Evolutionary conservation across 495 filamentous ascomycete genomes (phyloP), one percentile per base, ranked within the genome.

Genomic region (Mytilinidion resinicola): DNA sequence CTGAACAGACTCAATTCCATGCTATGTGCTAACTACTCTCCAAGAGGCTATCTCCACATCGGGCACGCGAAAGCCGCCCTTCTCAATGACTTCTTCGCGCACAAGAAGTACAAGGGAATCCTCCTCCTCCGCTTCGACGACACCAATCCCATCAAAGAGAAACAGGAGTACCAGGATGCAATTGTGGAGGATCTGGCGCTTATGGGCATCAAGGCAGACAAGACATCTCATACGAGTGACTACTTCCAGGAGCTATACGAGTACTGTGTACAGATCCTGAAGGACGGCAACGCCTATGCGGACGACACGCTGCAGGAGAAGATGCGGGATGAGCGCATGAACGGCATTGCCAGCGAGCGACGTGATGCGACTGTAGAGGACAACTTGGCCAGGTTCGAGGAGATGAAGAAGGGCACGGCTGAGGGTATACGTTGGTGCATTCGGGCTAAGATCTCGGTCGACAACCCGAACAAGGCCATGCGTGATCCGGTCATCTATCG

Each of bases 401-500:
- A 89, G 73, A 96, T 96, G 91, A 91, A 90, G 77, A 78, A 80
- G 41, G 88, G 85, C 44, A 85, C 83, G 9, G 77, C 83, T 51
- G 84, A 91, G 67, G 91, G 91, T 43, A 68, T 82, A 34, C 82
- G 80, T 64, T 88, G 90, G 78, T 95, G 87, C 70, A 88, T 96
- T 53, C 86, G 91, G 48, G 91, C 91, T 11, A 96, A 93, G 80
- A 87, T 96, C 53, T 89, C 86, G 9, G 78, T 86, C 53, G 85
- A 90, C 69, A 81, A 88, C 74, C 85, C 85, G 61, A 92, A 93
- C 78, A 90, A 88, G 74, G 85, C 88, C 49, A 82, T 91, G 81
- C 79, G 91, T 51, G 91, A 96, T 69, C 91, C 91, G 11, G 91
- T 96, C 69, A 93, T 96, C 73, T 96, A 96, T 76, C 87, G 91